These are phyloP conservation scores for Cystobasidium tubakii DNA, from an alignment of 768 basidiomycete species.

Conservation along the genomic window DNA sequence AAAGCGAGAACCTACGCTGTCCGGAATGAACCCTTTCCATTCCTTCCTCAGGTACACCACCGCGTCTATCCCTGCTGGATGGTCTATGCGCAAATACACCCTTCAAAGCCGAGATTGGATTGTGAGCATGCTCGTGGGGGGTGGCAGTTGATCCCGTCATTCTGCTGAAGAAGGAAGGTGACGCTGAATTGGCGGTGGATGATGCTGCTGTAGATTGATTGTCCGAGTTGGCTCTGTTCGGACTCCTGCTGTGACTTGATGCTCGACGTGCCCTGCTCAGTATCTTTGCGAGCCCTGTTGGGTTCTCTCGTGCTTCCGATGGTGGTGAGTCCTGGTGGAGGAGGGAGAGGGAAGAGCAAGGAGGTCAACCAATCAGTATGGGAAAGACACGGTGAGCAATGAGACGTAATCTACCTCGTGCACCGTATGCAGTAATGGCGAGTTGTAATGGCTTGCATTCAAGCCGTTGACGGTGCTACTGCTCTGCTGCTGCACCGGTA, in stretches of 20 bases:
- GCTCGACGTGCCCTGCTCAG: conserved; percentile 1
- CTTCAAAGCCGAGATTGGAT: neutral
- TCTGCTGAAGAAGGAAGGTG: conserved; percentile 17
- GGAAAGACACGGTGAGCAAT: no score
- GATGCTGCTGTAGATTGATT: neutral
- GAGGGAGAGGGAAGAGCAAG: neutral
- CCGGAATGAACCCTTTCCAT: neutral
- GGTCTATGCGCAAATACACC: conserved; percentile 25
- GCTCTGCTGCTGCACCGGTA: no score
- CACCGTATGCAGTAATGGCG: neutral
- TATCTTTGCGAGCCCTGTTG: neutral
- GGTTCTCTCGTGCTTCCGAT: neutral
- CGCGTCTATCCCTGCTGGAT: conserved; percentile 27
- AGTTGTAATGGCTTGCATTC: neutral
- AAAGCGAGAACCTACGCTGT: neutral
- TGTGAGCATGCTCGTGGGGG: conserved; percentile 13
- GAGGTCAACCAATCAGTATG: no score
- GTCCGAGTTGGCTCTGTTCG: neutral
- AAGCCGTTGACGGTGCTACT: neutral
- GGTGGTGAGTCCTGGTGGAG: neutral
- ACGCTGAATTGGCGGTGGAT: neutral
- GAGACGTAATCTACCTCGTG: neutral
- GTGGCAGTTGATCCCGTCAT: conserved; percentile 19
- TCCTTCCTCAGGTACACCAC: neutral
- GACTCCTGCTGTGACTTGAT: conserved; percentile 13